Conservation (phyloP, 805 yeast species). For the Metschnikowia baotianmanensis region DNA sequence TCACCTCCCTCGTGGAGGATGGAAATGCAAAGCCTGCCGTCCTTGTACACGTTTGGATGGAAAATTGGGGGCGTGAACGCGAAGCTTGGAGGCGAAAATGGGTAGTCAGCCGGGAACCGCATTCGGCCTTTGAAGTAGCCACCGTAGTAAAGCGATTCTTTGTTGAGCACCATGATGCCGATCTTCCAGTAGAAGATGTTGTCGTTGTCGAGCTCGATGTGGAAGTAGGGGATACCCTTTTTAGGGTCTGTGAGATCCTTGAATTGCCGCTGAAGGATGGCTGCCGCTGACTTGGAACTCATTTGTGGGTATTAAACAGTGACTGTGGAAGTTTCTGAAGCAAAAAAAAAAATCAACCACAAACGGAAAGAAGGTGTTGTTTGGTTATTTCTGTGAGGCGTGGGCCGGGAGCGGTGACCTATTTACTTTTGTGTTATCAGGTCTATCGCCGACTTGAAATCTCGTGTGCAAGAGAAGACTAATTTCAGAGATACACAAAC, state of each 20-base stretch:
- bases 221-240: conserved; percentile 60
- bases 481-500: no score
- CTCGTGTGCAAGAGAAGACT: neutral
- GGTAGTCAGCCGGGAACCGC: conserved; percentile 90
- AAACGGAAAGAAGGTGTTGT: neutral
- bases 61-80: conserved; percentile 89
- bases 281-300: conserved; percentile 65
- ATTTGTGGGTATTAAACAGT: no score
- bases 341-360: neutral
- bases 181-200: conserved; percentile 71
- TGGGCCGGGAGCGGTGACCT: neutral
- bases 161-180: conserved; percentile 88
- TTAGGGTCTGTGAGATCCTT: conserved; percentile 92
- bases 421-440: neutral
- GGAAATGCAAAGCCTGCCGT: conserved; percentile 90
- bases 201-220: conserved; percentile 60
- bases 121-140: conserved; percentile 93
- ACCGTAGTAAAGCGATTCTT: conserved; percentile 89
- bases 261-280: conserved; percentile 87
- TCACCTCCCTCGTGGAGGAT: conserved; percentile 92
- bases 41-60: conserved; percentile 94
- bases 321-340: no score
- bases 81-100: conserved; percentile 89
- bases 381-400: conserved; percentile 1
- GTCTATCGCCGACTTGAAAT: neutral